Evolutionary conservation across 345 rosid species (phyloP).

Genomic region (Kernera saxatilis): DNA sequence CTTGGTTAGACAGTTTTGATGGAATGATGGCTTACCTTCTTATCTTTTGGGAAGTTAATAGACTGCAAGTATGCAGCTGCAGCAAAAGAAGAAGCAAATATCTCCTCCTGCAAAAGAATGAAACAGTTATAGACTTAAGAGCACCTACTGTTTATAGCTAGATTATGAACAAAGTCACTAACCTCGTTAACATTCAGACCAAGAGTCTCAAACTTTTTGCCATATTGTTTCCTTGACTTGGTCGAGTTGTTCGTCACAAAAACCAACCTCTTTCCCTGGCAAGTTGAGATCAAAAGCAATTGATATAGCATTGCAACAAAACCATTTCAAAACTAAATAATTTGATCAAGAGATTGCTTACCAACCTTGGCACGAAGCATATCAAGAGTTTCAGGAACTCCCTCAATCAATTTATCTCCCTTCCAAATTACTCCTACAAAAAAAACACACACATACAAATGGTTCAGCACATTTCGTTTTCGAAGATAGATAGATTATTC

Average conservation of each 20-base stretch:
- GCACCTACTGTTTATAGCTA: background rate
- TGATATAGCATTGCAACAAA: background rate
- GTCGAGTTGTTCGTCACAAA: slow-evolving; percentile 97
- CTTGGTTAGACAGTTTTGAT: background rate
- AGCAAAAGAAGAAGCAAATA: slow-evolving; percentile 94
- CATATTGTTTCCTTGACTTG: slow-evolving; percentile 94
- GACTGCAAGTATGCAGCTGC: slow-evolving; percentile 94
- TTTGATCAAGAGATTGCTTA: slow-evolving; percentile 4
- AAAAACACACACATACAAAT: background rate
- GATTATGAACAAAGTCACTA: slow-evolving; percentile 2
- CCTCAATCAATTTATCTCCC: slow-evolving; percentile 90
- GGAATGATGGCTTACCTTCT: slow-evolving; percentile 47
- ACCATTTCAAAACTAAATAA: background rate
- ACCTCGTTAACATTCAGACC: slow-evolving; percentile 83
- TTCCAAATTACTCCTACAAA: slow-evolving; percentile 93
- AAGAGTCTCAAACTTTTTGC: slow-evolving; percentile 90
- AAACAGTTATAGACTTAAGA: background rate
- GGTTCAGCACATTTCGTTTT: background rate
- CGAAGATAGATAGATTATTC: background rate
- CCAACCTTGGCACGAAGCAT: slow-evolving; percentile 90
- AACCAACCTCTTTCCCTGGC: slow-evolving; percentile 86
- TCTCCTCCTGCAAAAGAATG: slow-evolving; percentile 61
- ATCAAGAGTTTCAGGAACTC: slow-evolving; percentile 92
- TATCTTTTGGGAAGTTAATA: slow-evolving; percentile 84
- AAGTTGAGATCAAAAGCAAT: background rate